phyloP scores from a whole-genome alignment of 352 stramenopile genomes.

The Phytophthora pluvialis region DNA sequence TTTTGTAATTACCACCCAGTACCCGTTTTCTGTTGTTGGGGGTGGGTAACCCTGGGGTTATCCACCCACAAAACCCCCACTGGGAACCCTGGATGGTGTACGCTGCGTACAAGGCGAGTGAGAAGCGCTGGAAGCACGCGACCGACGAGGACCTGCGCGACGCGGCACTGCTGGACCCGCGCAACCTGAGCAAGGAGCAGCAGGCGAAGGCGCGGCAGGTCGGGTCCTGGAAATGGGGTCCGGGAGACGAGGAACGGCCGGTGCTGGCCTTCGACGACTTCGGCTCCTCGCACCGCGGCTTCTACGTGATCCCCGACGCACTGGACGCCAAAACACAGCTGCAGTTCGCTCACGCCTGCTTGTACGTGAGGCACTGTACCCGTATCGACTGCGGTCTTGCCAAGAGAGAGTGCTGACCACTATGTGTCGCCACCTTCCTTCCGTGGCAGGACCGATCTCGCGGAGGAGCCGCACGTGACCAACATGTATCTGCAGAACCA shows the following conservation, averaged over 20 bases:
- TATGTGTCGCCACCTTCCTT: conserved; percentile 5
- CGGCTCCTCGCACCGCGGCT: conserved; percentile 56
- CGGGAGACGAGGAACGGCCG: conserved; percentile 33
- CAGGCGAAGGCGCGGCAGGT: conserved; percentile 38
- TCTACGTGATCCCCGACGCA: conserved; percentile 72
- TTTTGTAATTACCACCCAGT: too few species aligned
- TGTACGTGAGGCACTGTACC: conserved; percentile 46
- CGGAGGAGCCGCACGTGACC: conserved; percentile 74
- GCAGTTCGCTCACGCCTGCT: conserved; percentile 54
- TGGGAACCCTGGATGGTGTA: background rate
- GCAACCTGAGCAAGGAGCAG: conserved; percentile 37
- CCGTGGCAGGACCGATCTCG: conserved; percentile 61
- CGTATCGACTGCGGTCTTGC: background rate
- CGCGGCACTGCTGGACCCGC: conserved; percentile 51
- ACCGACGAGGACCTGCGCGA: conserved; percentile 39
- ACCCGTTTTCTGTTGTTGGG: too few species aligned
- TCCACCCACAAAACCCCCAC: too few species aligned
- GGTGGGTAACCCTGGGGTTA: too few species aligned
- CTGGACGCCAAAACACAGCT: conserved; percentile 59
- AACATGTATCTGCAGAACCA: conserved; percentile 78
- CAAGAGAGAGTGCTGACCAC: conserved; percentile 14
- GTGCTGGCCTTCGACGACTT: conserved; percentile 61
- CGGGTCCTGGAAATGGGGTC: conserved; percentile 45
- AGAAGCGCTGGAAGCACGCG: conserved; percentile 79
- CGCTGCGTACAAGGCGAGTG: conserved; percentile 67